phyloP scores from a whole-genome alignment of 2,329 filamentous ascomycete species.

The Penicillium sp. region DNA sequence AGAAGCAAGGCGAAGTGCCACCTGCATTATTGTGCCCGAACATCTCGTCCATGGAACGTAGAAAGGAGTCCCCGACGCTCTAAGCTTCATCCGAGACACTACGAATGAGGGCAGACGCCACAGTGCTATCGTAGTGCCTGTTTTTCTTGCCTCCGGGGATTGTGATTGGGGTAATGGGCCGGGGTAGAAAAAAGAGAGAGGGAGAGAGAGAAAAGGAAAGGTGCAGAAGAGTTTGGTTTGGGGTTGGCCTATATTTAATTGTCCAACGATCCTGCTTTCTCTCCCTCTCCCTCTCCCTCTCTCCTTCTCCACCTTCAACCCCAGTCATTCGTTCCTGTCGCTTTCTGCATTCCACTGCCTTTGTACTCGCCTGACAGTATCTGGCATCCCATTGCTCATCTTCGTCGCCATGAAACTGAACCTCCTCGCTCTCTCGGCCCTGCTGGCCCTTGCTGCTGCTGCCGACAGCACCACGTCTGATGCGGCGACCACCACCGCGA shows the following conservation, averaged over 20 bases:
- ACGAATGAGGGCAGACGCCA: slow-evolving; percentile 12
- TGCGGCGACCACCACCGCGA: slow-evolving; percentile 32
- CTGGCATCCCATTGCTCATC: slow-evolving; percentile 6
- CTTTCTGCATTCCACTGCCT: slow-evolving; percentile 3
- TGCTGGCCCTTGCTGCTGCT: slow-evolving; percentile 47
- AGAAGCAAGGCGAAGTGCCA: too few species aligned
- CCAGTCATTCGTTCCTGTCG: slow-evolving; percentile 10
- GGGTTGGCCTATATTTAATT: too few species aligned
- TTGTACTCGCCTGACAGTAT: slow-evolving; percentile 1
- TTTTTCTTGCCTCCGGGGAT: background rate
- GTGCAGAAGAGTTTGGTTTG: too few species aligned
- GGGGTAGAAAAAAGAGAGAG: too few species aligned
- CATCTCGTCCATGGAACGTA: too few species aligned
- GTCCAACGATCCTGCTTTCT: too few species aligned
- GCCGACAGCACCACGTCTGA: slow-evolving; percentile 27
- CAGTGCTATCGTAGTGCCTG: slow-evolving; percentile 2
- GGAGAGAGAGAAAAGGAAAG: too few species aligned
- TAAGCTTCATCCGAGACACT: slow-evolving; percentile 20
- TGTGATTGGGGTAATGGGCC: background rate
- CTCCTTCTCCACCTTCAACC: slow-evolving; percentile 4
- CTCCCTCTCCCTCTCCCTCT: slow-evolving; percentile 7
- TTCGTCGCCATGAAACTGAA: slow-evolving; percentile 43
- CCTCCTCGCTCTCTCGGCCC: slow-evolving; percentile 43
- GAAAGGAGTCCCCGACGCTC: too few species aligned
- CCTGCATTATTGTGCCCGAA: too few species aligned